These are phyloP conservation scores for Ceratocystis variospora DNA, from an alignment of 2,329 filamentous ascomycete species.

Conservation along the genomic window DNA sequence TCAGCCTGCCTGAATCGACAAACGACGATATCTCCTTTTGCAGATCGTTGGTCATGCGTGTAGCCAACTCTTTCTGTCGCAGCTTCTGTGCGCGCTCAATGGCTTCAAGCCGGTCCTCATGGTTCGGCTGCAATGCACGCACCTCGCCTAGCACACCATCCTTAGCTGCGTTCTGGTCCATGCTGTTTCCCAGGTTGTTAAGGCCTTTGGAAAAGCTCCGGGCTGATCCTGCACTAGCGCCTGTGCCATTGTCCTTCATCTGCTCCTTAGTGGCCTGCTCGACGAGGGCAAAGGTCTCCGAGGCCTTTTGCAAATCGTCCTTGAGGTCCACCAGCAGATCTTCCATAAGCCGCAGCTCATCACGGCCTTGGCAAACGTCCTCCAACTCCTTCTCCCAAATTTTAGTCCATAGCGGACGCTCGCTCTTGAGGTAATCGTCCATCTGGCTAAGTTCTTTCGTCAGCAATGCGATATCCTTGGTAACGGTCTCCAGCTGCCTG, in stretches of 20 bases:
- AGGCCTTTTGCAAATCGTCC: conserved; percentile 89
- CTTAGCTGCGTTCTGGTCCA: conserved; percentile 69
- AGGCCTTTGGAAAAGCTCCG: conserved; percentile 44
- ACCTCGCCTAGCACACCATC: conserved; percentile 88
- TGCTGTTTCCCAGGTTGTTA: conserved; percentile 37
- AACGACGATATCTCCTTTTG: conserved; percentile 75
- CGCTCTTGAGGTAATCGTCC: conserved; percentile 77
- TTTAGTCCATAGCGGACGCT: conserved; percentile 97
- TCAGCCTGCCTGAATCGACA: conserved; percentile 78
- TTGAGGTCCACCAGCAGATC: conserved; percentile 84
- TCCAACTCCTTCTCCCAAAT: conserved; percentile 98
- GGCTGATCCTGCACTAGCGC: conserved; percentile 37
- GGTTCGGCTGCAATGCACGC: conserved; percentile 82
- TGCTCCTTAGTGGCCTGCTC: conserved; percentile 98
- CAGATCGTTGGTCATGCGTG: conserved; percentile 58
- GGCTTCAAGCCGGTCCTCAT: conserved; percentile 81
- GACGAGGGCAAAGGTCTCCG: conserved; percentile 83
- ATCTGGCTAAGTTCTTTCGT: conserved; percentile 84
- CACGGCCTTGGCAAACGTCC: conserved; percentile 86
- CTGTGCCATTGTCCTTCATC: conserved; percentile 56
- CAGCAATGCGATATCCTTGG: conserved; percentile 71
- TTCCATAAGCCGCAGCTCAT: conserved; percentile 91
- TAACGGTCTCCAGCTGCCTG: conserved; percentile 75
- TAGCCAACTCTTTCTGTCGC: conserved; percentile 75
- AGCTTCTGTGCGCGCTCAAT: conserved; percentile 95